A percentile compares a stretch with the other conserved stretches of the same genome.
These are phyloP conservation scores for Acanthamoeba royreba DNA, from an alignment of 208 protist species.

Conservation along the genomic window DNA sequence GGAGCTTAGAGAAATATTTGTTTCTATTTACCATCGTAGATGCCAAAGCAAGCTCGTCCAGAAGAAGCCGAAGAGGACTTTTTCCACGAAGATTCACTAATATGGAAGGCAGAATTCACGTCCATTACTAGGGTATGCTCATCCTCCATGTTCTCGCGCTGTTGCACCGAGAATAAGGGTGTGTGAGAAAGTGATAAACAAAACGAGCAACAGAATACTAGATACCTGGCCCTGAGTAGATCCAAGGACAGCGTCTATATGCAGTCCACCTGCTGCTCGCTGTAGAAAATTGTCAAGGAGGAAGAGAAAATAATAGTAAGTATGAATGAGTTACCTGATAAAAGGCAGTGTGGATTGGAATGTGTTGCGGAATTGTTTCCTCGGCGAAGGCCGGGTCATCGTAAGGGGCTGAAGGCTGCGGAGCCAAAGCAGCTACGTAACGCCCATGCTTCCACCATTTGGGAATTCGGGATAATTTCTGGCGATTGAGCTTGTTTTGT, in stretches of 20 bases:
- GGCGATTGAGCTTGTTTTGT: not conserved
- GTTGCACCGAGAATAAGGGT: not conserved
- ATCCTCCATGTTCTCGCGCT: not conserved
- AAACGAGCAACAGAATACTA: not conserved
- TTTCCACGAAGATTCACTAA: too few relatives aligned
- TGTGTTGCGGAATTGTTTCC: not conserved
- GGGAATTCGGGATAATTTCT: not conserved
- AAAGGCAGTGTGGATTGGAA: not conserved
- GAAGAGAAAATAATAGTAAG: too few relatives aligned
- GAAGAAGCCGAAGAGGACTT: not conserved
- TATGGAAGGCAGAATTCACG: not conserved
- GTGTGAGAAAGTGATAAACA: not conserved
- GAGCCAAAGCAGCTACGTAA: not conserved
- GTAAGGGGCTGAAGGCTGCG: not conserved
- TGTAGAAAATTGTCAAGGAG: not conserved
- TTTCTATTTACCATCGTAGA: too few relatives aligned
- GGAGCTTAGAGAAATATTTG: too few relatives aligned
- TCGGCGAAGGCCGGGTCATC: not conserved
- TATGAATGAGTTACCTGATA: not conserved
- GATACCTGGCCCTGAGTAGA: not conserved
- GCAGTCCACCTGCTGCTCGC: not conserved
- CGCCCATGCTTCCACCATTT: not conserved
- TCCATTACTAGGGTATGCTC: not conserved
- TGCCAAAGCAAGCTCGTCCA: not conserved
- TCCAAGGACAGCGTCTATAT: not conserved